These are phyloP conservation scores for Cicer yamashitae DNA, from an alignment of 306 rosid species.

Conservation along the genomic window DNA sequence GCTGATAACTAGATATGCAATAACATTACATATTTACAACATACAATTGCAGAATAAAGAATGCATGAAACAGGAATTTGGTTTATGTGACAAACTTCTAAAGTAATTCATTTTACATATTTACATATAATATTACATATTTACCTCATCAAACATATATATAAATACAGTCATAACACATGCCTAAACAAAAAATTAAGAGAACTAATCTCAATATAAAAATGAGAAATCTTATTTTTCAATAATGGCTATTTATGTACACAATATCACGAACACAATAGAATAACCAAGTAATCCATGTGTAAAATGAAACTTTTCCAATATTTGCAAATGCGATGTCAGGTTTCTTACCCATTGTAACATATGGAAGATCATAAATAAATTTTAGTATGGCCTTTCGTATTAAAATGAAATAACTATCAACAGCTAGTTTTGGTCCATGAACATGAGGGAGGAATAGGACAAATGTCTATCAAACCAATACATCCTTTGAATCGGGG, in stretches of 20 bases:
- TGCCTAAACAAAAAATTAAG: slow-evolving; percentile 25
- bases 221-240: slow-evolving; percentile 1
- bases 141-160: too few species aligned
- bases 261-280: not conserved
- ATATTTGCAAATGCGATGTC: slow-evolving; percentile 5
- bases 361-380: too few species aligned
- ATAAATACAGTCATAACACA: not conserved
- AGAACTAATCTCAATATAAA: not conserved
- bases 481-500: not conserved
- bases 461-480: not conserved
- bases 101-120: too few species aligned
- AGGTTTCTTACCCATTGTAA: slow-evolving; percentile 7
- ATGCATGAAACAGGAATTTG: too few species aligned
- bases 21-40: too few species aligned
- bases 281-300: not conserved
- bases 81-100: too few species aligned
- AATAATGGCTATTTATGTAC: slow-evolving; percentile 11
- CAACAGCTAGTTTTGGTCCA: slow-evolving; percentile 9
- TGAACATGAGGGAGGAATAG: slow-evolving; percentile 14
- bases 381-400: not conserved
- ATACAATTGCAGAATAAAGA: too few species aligned
- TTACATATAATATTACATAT: too few species aligned
- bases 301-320: slow-evolving; percentile 16
- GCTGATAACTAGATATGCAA: too few species aligned
- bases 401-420: slow-evolving; percentile 7